Percentiles rank a stretch among this genome's conserved stretches.
These are phyloP conservation scores for Tulasnella sp. DNA, from an alignment of 768 basidiomycete species.

Conservation along the genomic window DNA sequence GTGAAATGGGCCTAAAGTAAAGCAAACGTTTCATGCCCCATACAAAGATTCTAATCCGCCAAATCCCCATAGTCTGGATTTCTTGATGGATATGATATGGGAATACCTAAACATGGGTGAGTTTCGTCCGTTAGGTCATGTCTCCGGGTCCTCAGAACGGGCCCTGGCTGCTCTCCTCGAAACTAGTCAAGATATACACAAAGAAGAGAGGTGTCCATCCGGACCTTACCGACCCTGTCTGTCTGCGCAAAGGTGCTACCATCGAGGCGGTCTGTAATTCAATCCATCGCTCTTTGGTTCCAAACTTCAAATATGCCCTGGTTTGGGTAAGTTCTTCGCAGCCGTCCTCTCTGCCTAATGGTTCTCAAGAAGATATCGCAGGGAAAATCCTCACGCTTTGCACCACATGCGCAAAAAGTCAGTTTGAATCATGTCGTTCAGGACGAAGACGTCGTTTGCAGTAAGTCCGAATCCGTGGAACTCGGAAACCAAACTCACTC, in stretches of 20 bases:
- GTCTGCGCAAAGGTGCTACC: conserved; percentile 80
- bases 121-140: neutral
- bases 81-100: conserved; percentile 46
- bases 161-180: neutral
- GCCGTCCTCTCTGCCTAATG: neutral
- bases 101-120: conserved; percentile 32
- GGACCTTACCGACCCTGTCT: conserved; percentile 84
- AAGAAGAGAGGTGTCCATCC: conserved; percentile 96
- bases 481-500: neutral
- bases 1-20: conserved; percentile 90
- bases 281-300: conserved; percentile 82
- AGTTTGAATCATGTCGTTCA: conserved; percentile 77
- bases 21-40: conserved; percentile 32
- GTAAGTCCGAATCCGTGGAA: conserved; percentile 47
- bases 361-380: conserved; percentile 38
- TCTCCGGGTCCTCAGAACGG: neutral
- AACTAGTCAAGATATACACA: conserved; percentile 86
- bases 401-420: conserved; percentile 89
- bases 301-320: conserved; percentile 91
- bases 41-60: neutral
- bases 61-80: conserved; percentile 38
- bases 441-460: conserved; percentile 86
- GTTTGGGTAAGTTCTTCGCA: conserved; percentile 63
- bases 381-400: conserved; percentile 94
- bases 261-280: conserved; percentile 95